These are phyloP conservation scores for Aureobasidium leucospermi DNA, from an alignment of 2,329 filamentous ascomycete genomes.

Conservation along the genomic window DNA sequence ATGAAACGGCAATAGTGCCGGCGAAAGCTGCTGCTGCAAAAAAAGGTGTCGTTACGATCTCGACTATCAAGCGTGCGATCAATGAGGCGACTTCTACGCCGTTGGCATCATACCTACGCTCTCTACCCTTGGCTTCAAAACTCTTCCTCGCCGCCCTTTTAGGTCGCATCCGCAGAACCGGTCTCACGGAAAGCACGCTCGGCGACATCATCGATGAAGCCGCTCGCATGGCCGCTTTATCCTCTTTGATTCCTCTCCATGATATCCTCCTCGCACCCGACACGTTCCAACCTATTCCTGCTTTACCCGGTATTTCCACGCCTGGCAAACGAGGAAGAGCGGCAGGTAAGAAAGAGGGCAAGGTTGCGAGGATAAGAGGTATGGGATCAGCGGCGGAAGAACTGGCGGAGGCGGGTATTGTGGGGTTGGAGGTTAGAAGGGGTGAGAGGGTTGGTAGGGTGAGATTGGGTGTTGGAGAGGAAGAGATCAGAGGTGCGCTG, in stretches of 20 bases:
- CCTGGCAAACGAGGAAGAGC: constrained; percentile 27
- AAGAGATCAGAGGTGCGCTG: constrained; percentile 83
- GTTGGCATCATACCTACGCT: constrained; percentile 78
- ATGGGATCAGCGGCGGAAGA: constrained; percentile 71
- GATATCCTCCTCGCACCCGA: constrained; percentile 49
- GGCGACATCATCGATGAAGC: constrained; percentile 87
- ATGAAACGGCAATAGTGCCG: constrained; percentile 10
- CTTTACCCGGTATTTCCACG: constrained; percentile 16
- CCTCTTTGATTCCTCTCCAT: constrained; percentile 53
- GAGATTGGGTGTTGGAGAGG: constrained; percentile 75
- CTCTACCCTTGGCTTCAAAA: constrained; percentile 74
- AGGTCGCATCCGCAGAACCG: constrained; percentile 70
- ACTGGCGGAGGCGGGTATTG: constrained; percentile 76
- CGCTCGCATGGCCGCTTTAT: constrained; percentile 58
- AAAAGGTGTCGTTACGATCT: constrained; percentile 69
- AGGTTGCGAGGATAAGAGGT: constrained; percentile 45
- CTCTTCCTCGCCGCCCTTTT: constrained; percentile 78
- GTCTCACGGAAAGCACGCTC: constrained; percentile 77
- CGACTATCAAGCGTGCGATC: constrained; percentile 89
- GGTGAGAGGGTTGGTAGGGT: constrained; percentile 85
- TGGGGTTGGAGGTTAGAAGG: constrained; percentile 70
- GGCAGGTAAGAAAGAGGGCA: constrained; percentile 26
- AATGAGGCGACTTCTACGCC: constrained; percentile 91
- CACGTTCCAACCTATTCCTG: constrained; percentile 27
- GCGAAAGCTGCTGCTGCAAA: constrained; percentile 18